Evolutionary conservation across 73 alveolate genomes (phyloP).

Genomic region (Paramecium biaurelia): DNA sequence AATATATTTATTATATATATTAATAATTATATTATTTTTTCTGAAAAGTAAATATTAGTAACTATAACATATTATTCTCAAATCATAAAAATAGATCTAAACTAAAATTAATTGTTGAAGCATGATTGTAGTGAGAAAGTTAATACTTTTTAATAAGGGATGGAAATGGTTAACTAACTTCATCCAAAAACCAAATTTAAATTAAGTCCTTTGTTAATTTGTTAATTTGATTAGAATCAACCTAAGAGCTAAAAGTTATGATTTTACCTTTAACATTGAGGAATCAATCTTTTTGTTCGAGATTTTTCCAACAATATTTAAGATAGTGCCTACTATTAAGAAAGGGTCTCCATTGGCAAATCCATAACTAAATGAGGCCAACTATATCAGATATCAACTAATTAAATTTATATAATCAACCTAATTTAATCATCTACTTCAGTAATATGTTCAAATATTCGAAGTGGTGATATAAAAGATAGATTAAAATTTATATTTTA

Average conservation of each 20-base stretch:
- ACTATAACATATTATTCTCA: background rate
- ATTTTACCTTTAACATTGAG: background rate
- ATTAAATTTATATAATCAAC: background rate
- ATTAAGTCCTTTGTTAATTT: background rate
- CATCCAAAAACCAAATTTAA: background rate
- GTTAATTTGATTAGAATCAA: background rate
- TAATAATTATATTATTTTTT: background rate
- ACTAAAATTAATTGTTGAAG: slow-evolving; percentile 18
- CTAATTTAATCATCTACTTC: background rate
- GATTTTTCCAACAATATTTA: background rate
- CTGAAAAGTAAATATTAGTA: background rate
- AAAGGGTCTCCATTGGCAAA: slow-evolving; percentile 37
- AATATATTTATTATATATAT: background rate
- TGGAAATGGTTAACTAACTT: slow-evolving; percentile 7
- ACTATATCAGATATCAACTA: slow-evolving; percentile 36
- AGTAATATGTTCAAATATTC: slow-evolving; percentile 14
- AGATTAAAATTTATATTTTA: slow-evolving; percentile 66
- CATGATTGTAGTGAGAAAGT: slow-evolving; percentile 5
- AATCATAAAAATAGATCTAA: slow-evolving; percentile 1
- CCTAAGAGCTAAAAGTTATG: background rate
- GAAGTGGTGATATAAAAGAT: background rate
- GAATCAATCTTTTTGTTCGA: background rate
- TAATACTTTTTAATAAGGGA: background rate
- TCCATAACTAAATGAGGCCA: slow-evolving; percentile 28
- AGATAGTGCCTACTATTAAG: background rate